These are phyloP conservation scores for Sabuloglossum arenarium DNA, from an alignment of 495 filamentous ascomycete species.

Conservation along the genomic window DNA sequence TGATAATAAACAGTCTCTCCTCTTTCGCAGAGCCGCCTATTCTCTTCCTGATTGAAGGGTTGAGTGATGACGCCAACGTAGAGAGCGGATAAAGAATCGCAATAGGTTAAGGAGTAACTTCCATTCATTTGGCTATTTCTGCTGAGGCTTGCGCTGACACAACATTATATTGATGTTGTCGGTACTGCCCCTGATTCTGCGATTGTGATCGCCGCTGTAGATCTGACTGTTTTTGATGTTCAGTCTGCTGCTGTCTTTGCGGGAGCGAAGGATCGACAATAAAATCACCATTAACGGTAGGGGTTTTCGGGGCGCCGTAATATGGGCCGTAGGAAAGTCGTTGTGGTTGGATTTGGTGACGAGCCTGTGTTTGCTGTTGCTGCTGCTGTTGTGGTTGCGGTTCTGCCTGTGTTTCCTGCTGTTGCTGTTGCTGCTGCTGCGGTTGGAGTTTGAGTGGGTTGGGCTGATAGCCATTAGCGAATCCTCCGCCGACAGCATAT, in stretches of 20 bases:
- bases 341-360: background rate
- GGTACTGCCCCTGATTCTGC: background rate
- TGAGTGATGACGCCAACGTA: too few relatives aligned
- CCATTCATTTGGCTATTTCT: background rate
- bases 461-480: conserved; percentile 1
- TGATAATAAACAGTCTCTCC: too few relatives aligned
- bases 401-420: background rate
- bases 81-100: too few relatives aligned
- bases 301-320: background rate
- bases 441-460: background rate
- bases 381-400: background rate
- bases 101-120: too few relatives aligned
- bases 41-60: too few relatives aligned
- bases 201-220: background rate
- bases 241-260: background rate
- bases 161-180: background rate
- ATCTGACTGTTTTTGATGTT: background rate
- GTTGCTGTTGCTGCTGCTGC: background rate
- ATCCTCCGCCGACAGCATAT: background rate
- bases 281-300: background rate
- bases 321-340: background rate
- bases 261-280: background rate
- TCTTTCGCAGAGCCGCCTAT: too few relatives aligned
- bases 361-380: background rate
- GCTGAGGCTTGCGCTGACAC: background rate